Conservation (phyloP, 1,284 basidiomycete species). For the Singerocomus inundabilis region DNA sequence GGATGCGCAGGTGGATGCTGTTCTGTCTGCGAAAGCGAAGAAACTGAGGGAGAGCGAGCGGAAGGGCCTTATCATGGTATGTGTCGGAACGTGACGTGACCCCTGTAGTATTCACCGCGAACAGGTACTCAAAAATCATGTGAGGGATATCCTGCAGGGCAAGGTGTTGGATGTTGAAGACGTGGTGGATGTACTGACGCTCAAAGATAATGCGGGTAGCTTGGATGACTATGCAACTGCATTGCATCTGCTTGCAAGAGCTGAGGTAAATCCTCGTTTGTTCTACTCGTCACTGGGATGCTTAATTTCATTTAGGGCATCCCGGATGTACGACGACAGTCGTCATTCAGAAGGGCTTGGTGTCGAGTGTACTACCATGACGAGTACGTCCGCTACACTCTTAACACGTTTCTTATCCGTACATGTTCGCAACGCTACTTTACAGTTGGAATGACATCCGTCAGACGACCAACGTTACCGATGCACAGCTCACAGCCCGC, state of each 20-base stretch:
- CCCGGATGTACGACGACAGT: constrained; percentile 65
- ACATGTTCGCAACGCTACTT: constrained; percentile 3
- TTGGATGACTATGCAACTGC: constrained; percentile 65
- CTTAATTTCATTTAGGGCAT: constrained; percentile 46
- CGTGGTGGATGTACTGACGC: constrained; percentile 64
- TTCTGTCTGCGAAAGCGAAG: constrained; percentile 54
- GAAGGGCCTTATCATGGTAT: constrained; percentile 46
- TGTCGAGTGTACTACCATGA: constrained; percentile 85
- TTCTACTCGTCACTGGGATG: background rate
- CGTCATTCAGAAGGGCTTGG: constrained; percentile 79
- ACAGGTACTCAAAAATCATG: constrained; percentile 64
- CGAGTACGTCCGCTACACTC: constrained; percentile 57
- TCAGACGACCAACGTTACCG: constrained; percentile 65
- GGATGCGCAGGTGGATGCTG: constrained; percentile 64
- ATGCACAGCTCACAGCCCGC: constrained; percentile 64
- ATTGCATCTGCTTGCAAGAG: constrained; percentile 57
- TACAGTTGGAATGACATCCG: constrained; percentile 70
- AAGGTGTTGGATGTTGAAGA: constrained; percentile 69
- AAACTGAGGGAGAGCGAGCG: constrained; percentile 42
- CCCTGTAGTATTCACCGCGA: background rate
- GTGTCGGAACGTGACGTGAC: constrained; percentile 3
- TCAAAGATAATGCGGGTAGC: constrained; percentile 62
- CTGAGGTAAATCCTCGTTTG: constrained; percentile 42
- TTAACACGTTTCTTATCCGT: background rate
- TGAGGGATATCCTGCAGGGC: constrained; percentile 66